Percentiles rank a stretch among this genome's conserved stretches.
These are phyloP conservation scores for Saccharomycopsis capsularis DNA, from an alignment of 805 yeast genomes.

Conservation along the genomic window DNA sequence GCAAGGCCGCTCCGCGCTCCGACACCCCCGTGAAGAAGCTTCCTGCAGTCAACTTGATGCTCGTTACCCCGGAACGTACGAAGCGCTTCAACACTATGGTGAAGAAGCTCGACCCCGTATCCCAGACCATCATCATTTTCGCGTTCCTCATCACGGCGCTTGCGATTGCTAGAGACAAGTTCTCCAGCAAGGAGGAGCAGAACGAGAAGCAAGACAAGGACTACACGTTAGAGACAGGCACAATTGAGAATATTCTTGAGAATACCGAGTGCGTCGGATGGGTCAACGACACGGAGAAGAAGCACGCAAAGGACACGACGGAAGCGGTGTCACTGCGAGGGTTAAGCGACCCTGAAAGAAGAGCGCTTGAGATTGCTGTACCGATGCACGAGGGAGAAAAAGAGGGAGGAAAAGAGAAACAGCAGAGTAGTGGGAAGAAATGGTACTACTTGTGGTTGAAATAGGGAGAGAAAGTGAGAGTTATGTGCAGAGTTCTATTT, in stretches of 20 bases:
- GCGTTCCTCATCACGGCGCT: conserved; percentile 40
- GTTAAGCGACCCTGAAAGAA: background rate
- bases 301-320: background rate
- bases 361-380: too few species aligned
- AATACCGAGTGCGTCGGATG: conserved; percentile 4
- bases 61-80: conserved; percentile 38
- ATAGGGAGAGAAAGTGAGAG: background rate
- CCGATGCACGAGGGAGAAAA: too few species aligned
- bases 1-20: conserved; percentile 27
- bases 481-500: background rate
- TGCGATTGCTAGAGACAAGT: conserved; percentile 52
- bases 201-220: background rate
- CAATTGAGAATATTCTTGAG: conserved; percentile 8
- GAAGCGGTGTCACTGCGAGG: background rate
- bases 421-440: conserved; percentile 6
- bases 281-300: conserved; percentile 2
- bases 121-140: conserved; percentile 46
- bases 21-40: conserved; percentile 30
- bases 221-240: background rate
- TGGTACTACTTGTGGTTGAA: conserved; percentile 18
- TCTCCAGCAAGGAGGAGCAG: background rate
- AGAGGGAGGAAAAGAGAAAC: too few species aligned
- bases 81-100: conserved; percentile 40
- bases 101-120: conserved; percentile 48
- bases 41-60: conserved; percentile 34